A percentile compares a stretch with the other conserved stretches of the same genome.
These are phyloP conservation scores for Cucumis melo DNA, from an alignment of 306 rosid species.

Conservation along the genomic window DNA sequence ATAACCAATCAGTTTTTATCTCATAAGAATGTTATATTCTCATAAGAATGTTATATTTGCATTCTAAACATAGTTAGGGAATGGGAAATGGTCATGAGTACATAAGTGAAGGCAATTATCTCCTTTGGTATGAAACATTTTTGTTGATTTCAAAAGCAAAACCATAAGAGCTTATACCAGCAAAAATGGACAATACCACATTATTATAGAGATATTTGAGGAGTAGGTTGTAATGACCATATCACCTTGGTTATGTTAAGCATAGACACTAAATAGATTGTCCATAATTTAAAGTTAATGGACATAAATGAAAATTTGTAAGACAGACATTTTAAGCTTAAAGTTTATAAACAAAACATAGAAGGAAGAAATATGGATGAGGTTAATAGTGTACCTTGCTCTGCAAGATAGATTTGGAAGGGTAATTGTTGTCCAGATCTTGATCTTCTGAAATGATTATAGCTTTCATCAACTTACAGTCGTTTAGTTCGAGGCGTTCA, in stretches of 20 bases:
- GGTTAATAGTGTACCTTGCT: background rate
- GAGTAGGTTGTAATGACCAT: too few relatives aligned
- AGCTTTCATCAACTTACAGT: conserved; percentile 15
- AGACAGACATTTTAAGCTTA: background rate
- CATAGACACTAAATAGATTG: background rate
- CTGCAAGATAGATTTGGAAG: background rate
- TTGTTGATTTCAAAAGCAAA: too few relatives aligned
- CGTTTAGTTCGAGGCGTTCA: conserved; percentile 12
- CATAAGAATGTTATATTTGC: background rate
- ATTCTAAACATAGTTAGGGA: background rate
- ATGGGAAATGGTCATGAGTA: too few relatives aligned
- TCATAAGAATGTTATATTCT: background rate
- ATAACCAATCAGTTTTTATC: background rate
- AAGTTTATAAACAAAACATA: background rate
- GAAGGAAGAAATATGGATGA: background rate
- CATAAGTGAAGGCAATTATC: too few relatives aligned
- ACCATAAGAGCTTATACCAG: too few relatives aligned
- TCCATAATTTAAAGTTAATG: background rate
- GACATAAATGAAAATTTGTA: background rate
- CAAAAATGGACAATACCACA: too few relatives aligned
- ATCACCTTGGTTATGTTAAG: background rate
- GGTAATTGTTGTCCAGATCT: background rate
- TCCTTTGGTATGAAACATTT: too few relatives aligned
- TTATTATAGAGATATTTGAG: too few relatives aligned
- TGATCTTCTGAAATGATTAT: background rate